Base-by-base conservation (phyloP, 164 flowering plant species). In the Macadamia integrifolia region DNA sequence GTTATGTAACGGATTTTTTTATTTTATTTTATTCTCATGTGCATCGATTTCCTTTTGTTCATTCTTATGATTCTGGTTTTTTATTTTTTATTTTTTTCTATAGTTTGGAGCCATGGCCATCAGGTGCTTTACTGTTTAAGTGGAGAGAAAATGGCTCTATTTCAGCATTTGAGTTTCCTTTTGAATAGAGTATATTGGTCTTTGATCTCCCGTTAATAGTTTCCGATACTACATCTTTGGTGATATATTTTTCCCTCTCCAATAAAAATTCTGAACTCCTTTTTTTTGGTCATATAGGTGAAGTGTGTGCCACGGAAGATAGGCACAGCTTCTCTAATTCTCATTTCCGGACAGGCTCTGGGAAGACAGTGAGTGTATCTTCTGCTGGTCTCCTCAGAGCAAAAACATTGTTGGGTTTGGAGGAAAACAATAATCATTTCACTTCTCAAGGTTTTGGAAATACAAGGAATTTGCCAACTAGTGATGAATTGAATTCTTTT, bases 321-420 rank as follows among this genome's bases (percentile, higher is more conserved):
- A 70, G 61, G 9, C 15, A 60, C 61, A 57, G 68, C 63, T 71
- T 70, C 55, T 66, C 84, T 3, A 80, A 76, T 75, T 80, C 90
- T 23, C 69, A 82, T 66, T 88, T 87, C 73, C 82, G 81, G 69
- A 81, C 89, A 11, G 87, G 83, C 30, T 84, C 89, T 14, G 90
- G 91, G 74, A 85, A 87, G 77, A 52, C n/a, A 43, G 89, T 89
- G 18, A 73, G 76, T 57, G 66, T 92, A 71, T 89, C 96, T 69
- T 75, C 92, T 67, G 80, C 83, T 46, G 93, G 92, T 74, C 80
- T 92, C 46, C 44, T 68, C 10, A 92, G 77, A 83, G 99, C 96
- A 29, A 83, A 87, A 78, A 68, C 84, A 46, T 78, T 94, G 74
- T 73, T 92, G 75, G 87, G 89, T n/a, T 68, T 84, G 68, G 87